Base-by-base conservation (phyloP, 345 rosid species). In the Gynandropsis gynandra region DNA sequence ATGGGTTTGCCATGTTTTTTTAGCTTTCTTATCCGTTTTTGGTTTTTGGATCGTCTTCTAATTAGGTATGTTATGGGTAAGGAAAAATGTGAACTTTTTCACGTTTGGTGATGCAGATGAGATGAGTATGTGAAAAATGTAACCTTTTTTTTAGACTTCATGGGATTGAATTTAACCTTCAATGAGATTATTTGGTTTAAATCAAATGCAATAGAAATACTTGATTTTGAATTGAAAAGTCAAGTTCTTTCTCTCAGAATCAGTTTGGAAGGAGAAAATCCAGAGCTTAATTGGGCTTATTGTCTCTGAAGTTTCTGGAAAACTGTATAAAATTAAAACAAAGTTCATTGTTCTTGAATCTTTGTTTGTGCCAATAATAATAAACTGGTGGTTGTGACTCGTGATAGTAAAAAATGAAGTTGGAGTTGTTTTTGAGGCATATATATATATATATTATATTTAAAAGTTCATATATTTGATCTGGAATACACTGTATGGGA, bases 31-130 rank as follows among this genome's bases (percentile, higher is more conserved):
- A 46, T 46, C n/a, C 8, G n/a, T 11, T 15, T 12, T 13, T 45
- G 59, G 39, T 6, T 65, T 58, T 66, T 66, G 60, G 50, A 52
- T 65, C 52, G 55, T 53, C 47, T 24, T 56, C 33, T 54, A 53
- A 53, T 33, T 66, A 66, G 70, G 65, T 46, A 21, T 34, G 29
- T 2, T 24, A 24, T 5, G 29, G 29, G 29, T 24, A 36, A 7
- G 11, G 4, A 29, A 46, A 8, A 11, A 56, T 39, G 45, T 58
- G 60, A 53, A 47, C 59, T n/a, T 39, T 65, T 43, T 64, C 36
- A 31, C 46, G 55, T 65, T 65, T 59, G 61, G 17, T 59, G 65
- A 53, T 8, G 33, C 47, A 40, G 70, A 57, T 64, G 16, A 21
- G 24, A 27, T 52, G 34, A 15, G 58, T 21, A 21, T 19, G 21